A percentile compares a stretch with the other conserved stretches of the same genome.
These are phyloP conservation scores for Aspergillus quadrilineatus DNA, from an alignment of 2,329 filamentous ascomycete genomes.

Conservation along the genomic window DNA sequence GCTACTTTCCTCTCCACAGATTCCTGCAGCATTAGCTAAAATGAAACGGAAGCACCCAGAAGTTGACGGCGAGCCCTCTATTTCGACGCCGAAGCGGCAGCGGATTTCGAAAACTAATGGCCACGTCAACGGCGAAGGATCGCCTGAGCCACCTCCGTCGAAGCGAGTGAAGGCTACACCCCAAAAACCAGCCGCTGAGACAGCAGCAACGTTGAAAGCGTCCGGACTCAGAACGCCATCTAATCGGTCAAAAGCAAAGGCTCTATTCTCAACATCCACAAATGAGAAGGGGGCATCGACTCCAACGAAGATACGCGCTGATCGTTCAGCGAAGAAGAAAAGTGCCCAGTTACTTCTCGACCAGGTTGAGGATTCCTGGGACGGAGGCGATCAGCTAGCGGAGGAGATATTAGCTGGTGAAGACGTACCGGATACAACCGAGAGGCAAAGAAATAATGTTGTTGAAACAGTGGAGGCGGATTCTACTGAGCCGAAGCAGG, in stretches of 20 bases:
- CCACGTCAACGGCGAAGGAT: constrained; percentile 23
- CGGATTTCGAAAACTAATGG: constrained; percentile 31
- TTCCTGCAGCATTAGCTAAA: constrained; percentile 20
- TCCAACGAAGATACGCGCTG: constrained; percentile 66
- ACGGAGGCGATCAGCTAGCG: constrained; percentile 66
- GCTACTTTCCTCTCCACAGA: constrained; percentile 11
- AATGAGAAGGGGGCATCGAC: constrained; percentile 45
- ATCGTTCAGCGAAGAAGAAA: constrained; percentile 83
- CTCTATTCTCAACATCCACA: constrained; percentile 43
- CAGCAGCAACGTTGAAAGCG: constrained; percentile 32
- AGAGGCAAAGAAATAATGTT: constrained; percentile 24
- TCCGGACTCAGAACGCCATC: constrained; percentile 40
- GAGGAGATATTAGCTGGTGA: constrained; percentile 63
- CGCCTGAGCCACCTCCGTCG: constrained; percentile 27
- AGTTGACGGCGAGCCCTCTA: constrained; percentile 34
- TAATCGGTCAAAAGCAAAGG: constrained; percentile 36
- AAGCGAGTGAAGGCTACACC: constrained; percentile 33
- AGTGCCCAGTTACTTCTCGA: constrained; percentile 75
- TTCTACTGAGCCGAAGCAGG: constrained; percentile 31
- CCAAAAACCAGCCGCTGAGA: constrained; percentile 30
- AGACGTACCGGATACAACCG: constrained; percentile 27
- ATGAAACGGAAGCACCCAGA: constrained; percentile 47
- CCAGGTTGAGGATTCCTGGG: constrained; percentile 64
- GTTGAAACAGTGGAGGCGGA: constrained; percentile 34
- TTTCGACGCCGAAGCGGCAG: constrained; percentile 42